A percentile compares a stretch with the other conserved stretches of the same genome.
These are phyloP conservation scores for Collybia sordida DNA, from an alignment of 768 basidiomycete species.

Conservation along the genomic window DNA sequence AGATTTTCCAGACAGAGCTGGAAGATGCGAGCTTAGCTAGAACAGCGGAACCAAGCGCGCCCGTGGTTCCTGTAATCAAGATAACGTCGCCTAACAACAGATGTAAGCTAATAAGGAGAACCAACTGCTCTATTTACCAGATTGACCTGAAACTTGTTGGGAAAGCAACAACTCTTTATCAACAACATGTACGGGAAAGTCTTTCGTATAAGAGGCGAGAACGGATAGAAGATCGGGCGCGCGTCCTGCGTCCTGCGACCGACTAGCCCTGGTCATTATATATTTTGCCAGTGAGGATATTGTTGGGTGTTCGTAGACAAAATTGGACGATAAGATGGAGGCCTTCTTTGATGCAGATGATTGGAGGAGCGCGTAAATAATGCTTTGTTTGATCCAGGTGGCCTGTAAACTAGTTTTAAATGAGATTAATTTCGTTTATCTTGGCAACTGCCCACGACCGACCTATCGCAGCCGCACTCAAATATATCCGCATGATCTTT, in stretches of 20 bases:
- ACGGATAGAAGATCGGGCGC: not conserved
- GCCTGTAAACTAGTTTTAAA: constrained; percentile 29
- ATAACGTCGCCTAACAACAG: constrained; percentile 16
- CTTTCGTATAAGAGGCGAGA: not conserved
- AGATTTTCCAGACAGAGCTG: constrained; percentile 18
- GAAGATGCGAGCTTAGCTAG: constrained; percentile 22
- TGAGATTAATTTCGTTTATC: not conserved
- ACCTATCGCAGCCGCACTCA: constrained; percentile 36
- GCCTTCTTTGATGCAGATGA: constrained; percentile 14
- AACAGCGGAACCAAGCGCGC: constrained; percentile 28
- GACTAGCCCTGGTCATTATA: constrained; percentile 3
- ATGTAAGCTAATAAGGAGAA: not conserved
- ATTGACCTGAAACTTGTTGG: not conserved
- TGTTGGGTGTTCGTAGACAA: constrained; percentile 26
- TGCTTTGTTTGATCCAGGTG: constrained; percentile 32
- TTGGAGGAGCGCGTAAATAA: constrained; percentile 20
- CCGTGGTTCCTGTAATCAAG: constrained; percentile 35
- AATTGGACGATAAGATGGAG: constrained; percentile 3
- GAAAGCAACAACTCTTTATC: not conserved
- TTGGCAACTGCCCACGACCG: constrained; percentile 1
- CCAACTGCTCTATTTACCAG: not conserved
- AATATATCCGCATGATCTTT: constrained; percentile 33
- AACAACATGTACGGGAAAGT: not conserved
- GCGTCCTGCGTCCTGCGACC: not conserved
- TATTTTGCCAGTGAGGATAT: constrained; percentile 14